phyloP scores from a whole-genome alignment of 164 flowering plant genomes.

The Dillenia suffruticosa region DNA sequence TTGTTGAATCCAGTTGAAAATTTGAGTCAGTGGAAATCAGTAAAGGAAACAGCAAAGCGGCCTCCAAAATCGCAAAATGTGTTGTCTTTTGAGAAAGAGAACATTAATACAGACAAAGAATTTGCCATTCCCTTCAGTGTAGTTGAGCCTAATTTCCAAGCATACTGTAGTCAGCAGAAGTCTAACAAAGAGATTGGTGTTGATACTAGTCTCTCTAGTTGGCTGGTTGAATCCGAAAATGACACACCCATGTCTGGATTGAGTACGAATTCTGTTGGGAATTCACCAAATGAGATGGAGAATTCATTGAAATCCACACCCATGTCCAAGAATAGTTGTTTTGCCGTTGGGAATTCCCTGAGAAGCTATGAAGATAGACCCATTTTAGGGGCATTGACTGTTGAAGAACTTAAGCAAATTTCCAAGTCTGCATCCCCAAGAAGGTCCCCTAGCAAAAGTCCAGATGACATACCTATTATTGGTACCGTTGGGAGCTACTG shows the following conservation, averaged over 20 bases:
- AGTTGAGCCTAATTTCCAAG: conserved; percentile 43
- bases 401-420: conserved; percentile 66
- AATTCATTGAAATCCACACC: conserved; percentile 16
- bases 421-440: conserved; percentile 66
- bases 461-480: conserved; percentile 77
- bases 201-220: conserved; percentile 63
- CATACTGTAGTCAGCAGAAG: conserved; percentile 17
- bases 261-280: too few relatives aligned
- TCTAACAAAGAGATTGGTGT: conserved; percentile 37
- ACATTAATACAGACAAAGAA: conserved; percentile 32
- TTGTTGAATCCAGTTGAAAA: conserved; percentile 88
- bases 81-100: conserved; percentile 62
- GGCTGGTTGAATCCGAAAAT: conserved; percentile 57
- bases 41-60: conserved; percentile 42
- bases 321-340: conserved; percentile 15
- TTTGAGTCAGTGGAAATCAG: conserved; percentile 75
- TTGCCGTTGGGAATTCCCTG: conserved; percentile 19
- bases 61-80: conserved; percentile 6
- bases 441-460: conserved; percentile 71
- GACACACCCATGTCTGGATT: too few relatives aligned
- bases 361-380: conserved; percentile 70
- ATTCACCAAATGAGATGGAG: too few relatives aligned
- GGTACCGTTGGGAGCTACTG: conserved; percentile 89
- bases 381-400: conserved; percentile 78
- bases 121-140: conserved; percentile 29